These are phyloP conservation scores for Melaleuca quinquenervia DNA, from an alignment of 345 rosid species.

Conservation along the genomic window DNA sequence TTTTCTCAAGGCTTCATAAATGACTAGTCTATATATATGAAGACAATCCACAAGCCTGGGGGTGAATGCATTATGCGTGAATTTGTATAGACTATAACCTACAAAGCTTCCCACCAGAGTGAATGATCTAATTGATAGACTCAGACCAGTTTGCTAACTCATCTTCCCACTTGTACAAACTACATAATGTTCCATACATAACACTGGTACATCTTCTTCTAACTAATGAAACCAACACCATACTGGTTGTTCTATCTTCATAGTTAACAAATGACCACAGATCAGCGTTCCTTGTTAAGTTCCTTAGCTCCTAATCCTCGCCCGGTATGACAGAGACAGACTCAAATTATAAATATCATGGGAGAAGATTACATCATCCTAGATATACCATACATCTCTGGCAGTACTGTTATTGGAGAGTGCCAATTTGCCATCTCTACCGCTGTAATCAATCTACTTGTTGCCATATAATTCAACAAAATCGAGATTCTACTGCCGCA, in stretches of 20 bases:
- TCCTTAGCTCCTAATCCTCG: not conserved
- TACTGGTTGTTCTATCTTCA: not conserved
- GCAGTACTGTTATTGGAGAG: not conserved
- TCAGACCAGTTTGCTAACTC: not conserved
- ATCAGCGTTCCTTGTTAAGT: not conserved
- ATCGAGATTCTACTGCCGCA: not conserved
- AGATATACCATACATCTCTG: not conserved
- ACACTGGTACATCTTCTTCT: not conserved
- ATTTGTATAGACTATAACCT: not conserved
- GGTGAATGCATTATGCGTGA: no score
- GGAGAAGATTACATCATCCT: not conserved
- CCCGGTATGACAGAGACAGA: not conserved
- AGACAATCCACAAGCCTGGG: no score
- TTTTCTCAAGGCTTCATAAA: not conserved
- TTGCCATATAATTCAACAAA: not conserved
- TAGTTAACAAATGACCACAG: not conserved
- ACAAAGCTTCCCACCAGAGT: not conserved
- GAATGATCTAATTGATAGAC: not conserved
- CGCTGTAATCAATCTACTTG: not conserved
- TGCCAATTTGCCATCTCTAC: not conserved
- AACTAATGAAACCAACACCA: not conserved
- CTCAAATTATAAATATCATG: not conserved
- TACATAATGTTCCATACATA: not conserved
- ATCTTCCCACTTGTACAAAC: not conserved
- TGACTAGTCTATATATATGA: not conserved